Conservation (phyloP, 805 yeast species). For the Cyberlindnera meyerae region DNA sequence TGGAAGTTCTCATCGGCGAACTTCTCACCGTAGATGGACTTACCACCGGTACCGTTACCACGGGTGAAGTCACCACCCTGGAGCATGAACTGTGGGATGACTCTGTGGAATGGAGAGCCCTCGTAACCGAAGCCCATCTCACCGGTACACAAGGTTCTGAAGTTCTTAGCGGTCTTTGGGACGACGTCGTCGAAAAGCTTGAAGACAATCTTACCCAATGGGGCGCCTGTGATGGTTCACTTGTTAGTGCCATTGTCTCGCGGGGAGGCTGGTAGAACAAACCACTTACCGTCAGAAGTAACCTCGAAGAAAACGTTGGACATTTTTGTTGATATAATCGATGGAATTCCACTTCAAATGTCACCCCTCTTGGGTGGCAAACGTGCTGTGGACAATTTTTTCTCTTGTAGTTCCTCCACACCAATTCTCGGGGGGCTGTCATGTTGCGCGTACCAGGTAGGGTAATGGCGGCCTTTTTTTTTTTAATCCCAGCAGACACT, state of each 20-base stretch:
- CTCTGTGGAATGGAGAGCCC: conserved; percentile 93
- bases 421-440: too few species aligned
- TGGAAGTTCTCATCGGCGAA: conserved; percentile 75
- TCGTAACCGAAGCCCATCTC: conserved; percentile 94
- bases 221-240: conserved; percentile 40
- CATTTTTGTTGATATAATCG: conserved; percentile 33
- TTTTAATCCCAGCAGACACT: too few species aligned
- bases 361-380: too few species aligned
- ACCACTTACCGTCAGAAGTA: conserved; percentile 58
- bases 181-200: conserved; percentile 84
- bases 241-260: conserved; percentile 4
- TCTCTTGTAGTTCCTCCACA: too few species aligned
- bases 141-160: conserved; percentile 92
- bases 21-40: conserved; percentile 77
- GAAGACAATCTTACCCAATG: conserved; percentile 82
- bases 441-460: too few species aligned
- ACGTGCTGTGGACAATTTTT: too few species aligned
- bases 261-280: neutral
- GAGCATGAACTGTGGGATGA: conserved; percentile 95
- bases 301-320: conserved; percentile 78
- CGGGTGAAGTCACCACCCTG: conserved; percentile 95
- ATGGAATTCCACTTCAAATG: too few species aligned
- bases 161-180: conserved; percentile 95
- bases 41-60: conserved; percentile 97
- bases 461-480: too few species aligned